Evolutionary conservation across 371 early-diverging fungal species (phyloP), one percentile per base, ranked within the genome.

Genomic region (Rhizopus stolonifer): DNA sequence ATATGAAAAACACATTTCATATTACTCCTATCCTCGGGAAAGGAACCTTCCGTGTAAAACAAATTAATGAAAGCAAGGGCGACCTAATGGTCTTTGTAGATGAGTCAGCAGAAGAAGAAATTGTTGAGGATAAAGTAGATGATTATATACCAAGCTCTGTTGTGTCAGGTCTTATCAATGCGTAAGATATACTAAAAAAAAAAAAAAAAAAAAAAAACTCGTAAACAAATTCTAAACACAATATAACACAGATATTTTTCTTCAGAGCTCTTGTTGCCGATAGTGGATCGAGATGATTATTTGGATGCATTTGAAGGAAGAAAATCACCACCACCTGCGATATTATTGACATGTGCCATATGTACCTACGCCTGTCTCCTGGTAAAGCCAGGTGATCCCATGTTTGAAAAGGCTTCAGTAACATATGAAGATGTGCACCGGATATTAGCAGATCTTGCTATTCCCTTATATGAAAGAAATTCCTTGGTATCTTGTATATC

Each of bases 321-420:
- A 24, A 62, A 57, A 2, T 40, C 50, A 3, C 58, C 65, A 3
- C 62, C 72, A 2, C 70, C 70, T 13, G 59, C 67, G 3, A 58
- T 69, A 2, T 50, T 77, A 18, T 40, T 77, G 21, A 60, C 61
- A 1, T 70, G 68, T 44, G 69, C 77, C n/a, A 69, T 77, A 4
- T 70, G 71, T 21, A 45, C 67, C 0, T 62, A 69, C 31, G 53
- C 73, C 13, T 77, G 77, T 15, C 66, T 61, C 34, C 24, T 68
- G 11, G 14, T 72, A 3, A 40, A 21, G 23, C 40, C 62, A 0
- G 54, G 68, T 22, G 50, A 70, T 44, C 59, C 64, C 0, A 26
- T 68, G 2, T 72, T 76, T 19, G 45, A 45, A 18, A 26, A 54
- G 10, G 50, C 52, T 8, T 60, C 59, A 1, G 31, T 70, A 18